Evolutionary conservation across 2,329 filamentous ascomycete species (phyloP), one percentile per base, ranked within the genome.

Genomic region (Penicillium oxalicum): DNA sequence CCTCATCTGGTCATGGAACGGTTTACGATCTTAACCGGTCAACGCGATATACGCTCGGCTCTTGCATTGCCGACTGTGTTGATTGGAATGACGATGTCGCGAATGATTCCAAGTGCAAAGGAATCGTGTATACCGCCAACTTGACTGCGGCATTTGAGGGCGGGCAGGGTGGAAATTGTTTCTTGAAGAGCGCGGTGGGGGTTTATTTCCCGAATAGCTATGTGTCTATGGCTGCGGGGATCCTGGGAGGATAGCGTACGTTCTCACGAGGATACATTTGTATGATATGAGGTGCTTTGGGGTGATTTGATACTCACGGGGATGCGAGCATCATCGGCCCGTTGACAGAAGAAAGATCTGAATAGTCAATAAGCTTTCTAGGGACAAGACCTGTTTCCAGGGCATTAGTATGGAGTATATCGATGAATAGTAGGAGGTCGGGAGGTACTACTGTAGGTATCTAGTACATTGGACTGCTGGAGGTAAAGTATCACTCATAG

Each of bases 101-200:
- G 6, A 32, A 42, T 25, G 18, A 18, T 18, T 42, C 40, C 11
- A 42, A 28, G 24, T 49, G 47, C 25, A 49, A 40, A 24, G 47
- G 47, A 6, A 39, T 49, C 5, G n/a, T 36, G 7, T 45, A 49
- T 13, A 25, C 35, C 27, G 47, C 47, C 24, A 49, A 49, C 28
- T 27, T 49, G 38, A 45, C 47, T 9, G 47, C 47, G 39, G 11
- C 37, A n/a, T 49, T 26, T 25, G 38, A 40, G 28, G 47, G 47
- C 13, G 42, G 47, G 36, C 47, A 49, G 32, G 47, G 27, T 9
- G 42, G 42, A 6, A 49, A 49, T 33, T 49, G 47, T 11, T 49
- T 49, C 18, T 38, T 49, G 47, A 49, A 49, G 13, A 41, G 29
- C 12, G 36, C 29, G 7, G 38, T 49, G n/a, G 42, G 42, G 7